These are phyloP conservation scores for Discostella stelligeroides DNA, from an alignment of 108 stramenopile genomes.

Conservation along the genomic window DNA sequence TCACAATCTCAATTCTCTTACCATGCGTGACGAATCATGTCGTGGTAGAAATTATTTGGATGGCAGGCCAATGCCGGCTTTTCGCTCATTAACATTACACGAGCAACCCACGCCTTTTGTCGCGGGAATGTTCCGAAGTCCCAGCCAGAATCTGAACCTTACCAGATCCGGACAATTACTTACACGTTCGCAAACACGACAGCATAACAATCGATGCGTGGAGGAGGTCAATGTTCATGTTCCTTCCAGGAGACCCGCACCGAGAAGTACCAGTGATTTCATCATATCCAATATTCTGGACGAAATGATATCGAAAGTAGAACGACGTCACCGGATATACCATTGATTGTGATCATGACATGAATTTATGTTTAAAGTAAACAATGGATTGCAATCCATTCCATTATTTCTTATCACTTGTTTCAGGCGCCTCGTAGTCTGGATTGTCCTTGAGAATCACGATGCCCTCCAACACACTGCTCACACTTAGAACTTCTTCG, in stretches of 20 bases:
- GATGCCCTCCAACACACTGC: constrained; percentile 93
- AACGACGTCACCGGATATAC: neutral
- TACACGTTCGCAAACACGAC: neutral
- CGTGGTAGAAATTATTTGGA: neutral
- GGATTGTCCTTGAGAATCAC: constrained; percentile 94
- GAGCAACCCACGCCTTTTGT: neutral
- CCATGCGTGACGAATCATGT: neutral
- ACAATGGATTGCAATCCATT: neutral
- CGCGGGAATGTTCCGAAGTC: neutral
- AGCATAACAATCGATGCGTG: too few species aligned
- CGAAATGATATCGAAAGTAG: constrained; percentile 20
- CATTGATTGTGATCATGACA: too few species aligned
- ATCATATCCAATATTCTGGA: constrained; percentile 16
- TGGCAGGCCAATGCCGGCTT: neutral
- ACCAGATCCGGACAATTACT: neutral
- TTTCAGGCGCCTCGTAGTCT: constrained; percentile 66
- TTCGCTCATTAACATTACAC: neutral
- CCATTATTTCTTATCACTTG: constrained; percentile 12
- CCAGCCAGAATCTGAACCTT: neutral
- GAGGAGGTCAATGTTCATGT: neutral
- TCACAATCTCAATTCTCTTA: neutral
- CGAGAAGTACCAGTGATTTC: neutral
- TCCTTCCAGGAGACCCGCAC: neutral
- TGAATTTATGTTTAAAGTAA: neutral
- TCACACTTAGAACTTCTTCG: constrained; percentile 88